Evolutionary conservation across 1,284 basidiomycete genomes (phyloP).

Genomic region (Dichomitus squalens): DNA sequence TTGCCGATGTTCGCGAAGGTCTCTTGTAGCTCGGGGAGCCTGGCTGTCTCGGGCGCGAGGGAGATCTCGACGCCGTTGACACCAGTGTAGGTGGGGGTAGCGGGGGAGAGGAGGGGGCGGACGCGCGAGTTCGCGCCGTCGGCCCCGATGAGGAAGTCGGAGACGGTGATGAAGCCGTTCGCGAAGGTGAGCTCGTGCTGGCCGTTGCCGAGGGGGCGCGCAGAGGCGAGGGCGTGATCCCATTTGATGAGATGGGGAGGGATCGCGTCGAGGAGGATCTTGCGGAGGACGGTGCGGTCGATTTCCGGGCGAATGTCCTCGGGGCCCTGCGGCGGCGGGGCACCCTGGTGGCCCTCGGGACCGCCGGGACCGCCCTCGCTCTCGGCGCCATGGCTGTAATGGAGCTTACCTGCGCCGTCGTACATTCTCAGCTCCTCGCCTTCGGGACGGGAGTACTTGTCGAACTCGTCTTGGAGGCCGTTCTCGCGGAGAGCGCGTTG

Average conservation of each 20-base stretch:
- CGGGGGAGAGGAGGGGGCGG: neutral
- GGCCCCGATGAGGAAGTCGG: neutral
- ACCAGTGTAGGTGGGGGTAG: neutral
- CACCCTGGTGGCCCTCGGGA: neutral
- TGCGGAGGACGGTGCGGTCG: neutral
- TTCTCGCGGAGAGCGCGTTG: neutral
- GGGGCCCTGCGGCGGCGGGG: neutral
- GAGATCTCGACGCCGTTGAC: neutral
- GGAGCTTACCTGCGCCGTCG: neutral
- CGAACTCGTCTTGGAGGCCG: neutral
- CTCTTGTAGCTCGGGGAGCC: neutral
- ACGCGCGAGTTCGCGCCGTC: conserved; percentile 1
- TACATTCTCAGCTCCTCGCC: neutral
- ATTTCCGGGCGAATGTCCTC: neutral
- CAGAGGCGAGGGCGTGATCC: neutral
- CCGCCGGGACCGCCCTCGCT: neutral
- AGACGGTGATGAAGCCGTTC: neutral
- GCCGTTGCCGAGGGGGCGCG: neutral
- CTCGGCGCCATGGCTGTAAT: neutral
- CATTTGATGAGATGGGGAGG: neutral
- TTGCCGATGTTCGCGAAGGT: neutral
- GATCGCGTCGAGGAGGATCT: neutral
- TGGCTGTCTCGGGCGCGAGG: neutral
- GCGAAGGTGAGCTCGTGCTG: neutral
- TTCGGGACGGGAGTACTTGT: neutral